phyloP scores from a whole-genome alignment of 495 filamentous ascomycete species.

The Penicillium salamii region DNA sequence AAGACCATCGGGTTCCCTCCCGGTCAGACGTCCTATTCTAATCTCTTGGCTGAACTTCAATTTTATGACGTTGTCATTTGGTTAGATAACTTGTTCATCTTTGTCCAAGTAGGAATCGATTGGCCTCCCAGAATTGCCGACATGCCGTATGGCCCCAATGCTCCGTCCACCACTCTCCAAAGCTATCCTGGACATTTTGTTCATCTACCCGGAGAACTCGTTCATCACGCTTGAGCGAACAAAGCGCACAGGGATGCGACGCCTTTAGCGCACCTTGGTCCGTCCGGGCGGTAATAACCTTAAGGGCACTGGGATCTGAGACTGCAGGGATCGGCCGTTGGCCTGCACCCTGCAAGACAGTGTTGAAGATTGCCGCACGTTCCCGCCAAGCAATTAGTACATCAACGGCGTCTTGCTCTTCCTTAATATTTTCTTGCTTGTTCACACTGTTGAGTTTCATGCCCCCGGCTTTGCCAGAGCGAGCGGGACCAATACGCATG shows the following conservation, averaged over 20 bases:
- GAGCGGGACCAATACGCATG: constrained; percentile 78
- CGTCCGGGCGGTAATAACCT: constrained; percentile 44
- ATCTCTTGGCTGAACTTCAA: not conserved
- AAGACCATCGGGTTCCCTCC: not conserved
- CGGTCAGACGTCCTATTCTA: not conserved
- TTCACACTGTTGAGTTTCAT: constrained; percentile 90
- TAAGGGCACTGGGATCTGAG: constrained; percentile 57
- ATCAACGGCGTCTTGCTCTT: constrained; percentile 85
- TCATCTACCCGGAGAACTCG: constrained; percentile 71
- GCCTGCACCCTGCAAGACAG: constrained; percentile 34
- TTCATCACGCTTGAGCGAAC: constrained; percentile 85
- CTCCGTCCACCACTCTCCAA: constrained; percentile 94
- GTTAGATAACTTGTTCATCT: constrained; percentile 36
- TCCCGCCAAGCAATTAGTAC: constrained; percentile 67
- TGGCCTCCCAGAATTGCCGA: constrained; percentile 77
- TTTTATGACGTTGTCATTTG: too few species aligned
- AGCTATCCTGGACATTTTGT: constrained; percentile 72
- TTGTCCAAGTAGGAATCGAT: constrained; percentile 62
- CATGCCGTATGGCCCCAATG: constrained; percentile 85
- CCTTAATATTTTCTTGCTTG: constrained; percentile 72
- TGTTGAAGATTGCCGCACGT: constrained; percentile 39
- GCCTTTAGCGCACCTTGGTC: constrained; percentile 64
- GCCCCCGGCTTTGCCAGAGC: constrained; percentile 60
- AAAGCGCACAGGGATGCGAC: constrained; percentile 77
- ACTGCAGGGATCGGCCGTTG: constrained; percentile 63